These are phyloP conservation scores for Sclerotinia trifoliorum DNA, from an alignment of 2,329 filamentous ascomycete species.

Conservation along the genomic window DNA sequence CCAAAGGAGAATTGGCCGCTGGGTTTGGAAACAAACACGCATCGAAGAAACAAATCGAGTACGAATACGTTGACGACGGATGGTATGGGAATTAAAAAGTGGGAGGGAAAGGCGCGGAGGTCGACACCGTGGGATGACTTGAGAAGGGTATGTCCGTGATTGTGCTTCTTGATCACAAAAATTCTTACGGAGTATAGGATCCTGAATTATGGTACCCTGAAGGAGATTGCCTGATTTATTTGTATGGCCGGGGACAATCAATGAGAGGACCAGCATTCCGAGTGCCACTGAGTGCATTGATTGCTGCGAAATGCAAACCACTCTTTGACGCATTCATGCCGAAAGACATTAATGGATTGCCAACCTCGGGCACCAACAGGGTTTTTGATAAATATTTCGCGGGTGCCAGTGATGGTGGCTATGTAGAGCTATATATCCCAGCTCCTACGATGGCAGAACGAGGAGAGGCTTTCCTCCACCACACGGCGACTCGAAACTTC, in stretches of 20 bases:
- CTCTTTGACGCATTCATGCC: slow-evolving; percentile 56
- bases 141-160: slow-evolving; percentile 43
- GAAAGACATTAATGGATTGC: slow-evolving; percentile 24
- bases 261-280: slow-evolving; percentile 66
- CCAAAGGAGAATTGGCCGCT: slow-evolving; percentile 20
- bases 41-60: slow-evolving; percentile 6
- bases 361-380: slow-evolving; percentile 22
- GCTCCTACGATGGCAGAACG: slow-evolving; percentile 55
- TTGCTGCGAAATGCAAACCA: slow-evolving; percentile 57
- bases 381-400: neutral
- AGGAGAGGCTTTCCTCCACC: slow-evolving; percentile 58
- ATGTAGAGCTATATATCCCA: slow-evolving; percentile 66
- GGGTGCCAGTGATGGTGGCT: slow-evolving; percentile 14
- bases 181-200: slow-evolving; percentile 52
- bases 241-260: slow-evolving; percentile 65
- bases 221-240: slow-evolving; percentile 68
- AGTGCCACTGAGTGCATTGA: slow-evolving; percentile 57
- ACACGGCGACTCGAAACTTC: slow-evolving; percentile 70
- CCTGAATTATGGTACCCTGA: slow-evolving; percentile 66
- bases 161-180: neutral
- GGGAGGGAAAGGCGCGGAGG: slow-evolving; percentile 41
- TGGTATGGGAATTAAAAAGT: slow-evolving; percentile 39
- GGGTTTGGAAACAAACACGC: slow-evolving; percentile 1
- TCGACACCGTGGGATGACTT: slow-evolving; percentile 46
- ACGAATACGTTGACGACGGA: slow-evolving; percentile 23